Evolutionary conservation across 202 grass and related monocot genomes (phyloP).

Genomic region (Brachypodium distachyon): DNA sequence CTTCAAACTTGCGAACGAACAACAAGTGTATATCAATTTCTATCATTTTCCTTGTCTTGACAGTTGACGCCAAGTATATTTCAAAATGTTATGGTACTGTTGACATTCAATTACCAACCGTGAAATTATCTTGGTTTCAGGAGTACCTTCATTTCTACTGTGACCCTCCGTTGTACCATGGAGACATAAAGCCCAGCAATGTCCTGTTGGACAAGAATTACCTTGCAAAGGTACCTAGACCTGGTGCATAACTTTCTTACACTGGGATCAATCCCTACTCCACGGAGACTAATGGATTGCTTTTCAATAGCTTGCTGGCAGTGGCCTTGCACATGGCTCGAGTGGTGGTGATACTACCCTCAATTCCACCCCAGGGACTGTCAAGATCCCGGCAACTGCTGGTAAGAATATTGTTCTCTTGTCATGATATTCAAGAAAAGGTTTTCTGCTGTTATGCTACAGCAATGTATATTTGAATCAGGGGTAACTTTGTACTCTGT

Average conservation of each 20-base stretch:
- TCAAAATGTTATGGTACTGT: not conserved
- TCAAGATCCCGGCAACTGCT: slow-evolving; percentile 47
- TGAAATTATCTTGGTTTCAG: slow-evolving; percentile 34
- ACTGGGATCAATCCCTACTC: not conserved
- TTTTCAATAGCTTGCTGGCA: slow-evolving; percentile 61
- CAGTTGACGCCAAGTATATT: not conserved
- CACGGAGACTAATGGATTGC: slow-evolving; percentile 13
- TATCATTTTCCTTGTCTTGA: not conserved
- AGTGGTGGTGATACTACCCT: not conserved
- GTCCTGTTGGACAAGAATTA: slow-evolving; percentile 84
- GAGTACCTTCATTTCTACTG: slow-evolving; percentile 99
- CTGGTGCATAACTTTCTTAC: not conserved
- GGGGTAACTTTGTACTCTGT: not conserved
- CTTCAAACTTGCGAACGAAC: not conserved
- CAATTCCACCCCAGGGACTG: slow-evolving; percentile 22
- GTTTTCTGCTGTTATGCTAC: not conserved
- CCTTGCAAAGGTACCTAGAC: slow-evolving; percentile 63
- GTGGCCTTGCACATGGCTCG: slow-evolving; percentile 42
- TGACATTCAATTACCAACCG: not conserved
- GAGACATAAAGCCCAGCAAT: slow-evolving; percentile 86
- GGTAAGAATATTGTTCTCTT: slow-evolving; percentile 35
- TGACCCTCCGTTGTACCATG: slow-evolving; percentile 81
- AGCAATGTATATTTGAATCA: not conserved
- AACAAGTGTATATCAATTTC: not conserved
- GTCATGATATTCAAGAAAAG: not conserved